Percentiles rank a stretch among this genome's conserved stretches.
phyloP scores from a whole-genome alignment of 2,329 filamentous ascomycete genomes.

The Neofusicoccum sp. region DNA sequence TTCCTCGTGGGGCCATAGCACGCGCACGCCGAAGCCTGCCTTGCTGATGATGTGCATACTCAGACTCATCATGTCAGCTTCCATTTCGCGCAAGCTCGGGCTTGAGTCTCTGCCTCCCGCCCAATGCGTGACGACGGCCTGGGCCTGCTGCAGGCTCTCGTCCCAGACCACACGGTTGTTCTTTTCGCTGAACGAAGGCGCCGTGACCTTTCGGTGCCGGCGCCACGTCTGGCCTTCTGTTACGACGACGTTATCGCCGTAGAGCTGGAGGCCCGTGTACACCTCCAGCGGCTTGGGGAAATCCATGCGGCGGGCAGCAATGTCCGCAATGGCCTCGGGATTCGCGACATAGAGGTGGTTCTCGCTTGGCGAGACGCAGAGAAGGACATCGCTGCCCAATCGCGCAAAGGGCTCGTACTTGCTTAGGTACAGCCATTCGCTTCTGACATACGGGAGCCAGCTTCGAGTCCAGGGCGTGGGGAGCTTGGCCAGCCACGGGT shows the following conservation, averaged over 20 bases:
- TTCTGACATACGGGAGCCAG: conserved; percentile 61
- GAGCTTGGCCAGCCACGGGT: conserved; percentile 58
- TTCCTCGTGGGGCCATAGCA: conserved; percentile 62
- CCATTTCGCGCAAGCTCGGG: conserved; percentile 57
- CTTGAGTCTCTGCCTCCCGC: conserved; percentile 30
- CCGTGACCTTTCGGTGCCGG: conserved; percentile 71
- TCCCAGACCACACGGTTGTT: conserved; percentile 70
- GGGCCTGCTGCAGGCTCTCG: conserved; percentile 65
- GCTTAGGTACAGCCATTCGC: conserved; percentile 62
- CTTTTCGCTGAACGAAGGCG: conserved; percentile 74
- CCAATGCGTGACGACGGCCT: conserved; percentile 37
- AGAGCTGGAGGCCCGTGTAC: conserved; percentile 64
- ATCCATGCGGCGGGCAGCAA: conserved; percentile 66
- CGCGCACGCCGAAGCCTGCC: conserved; percentile 69
- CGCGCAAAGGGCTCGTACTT: conserved; percentile 61
- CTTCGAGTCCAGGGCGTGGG: conserved; percentile 59
- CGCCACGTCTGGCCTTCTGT: conserved; percentile 72
- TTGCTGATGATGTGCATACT: conserved; percentile 64
- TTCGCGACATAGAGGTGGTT: conserved; percentile 62
- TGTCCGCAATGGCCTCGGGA: conserved; percentile 66
- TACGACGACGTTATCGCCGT: conserved; percentile 71
- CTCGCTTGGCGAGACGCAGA: conserved; percentile 62
- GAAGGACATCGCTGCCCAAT: conserved; percentile 62
- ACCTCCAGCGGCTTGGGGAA: conserved; percentile 69
- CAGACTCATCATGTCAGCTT: conserved; percentile 67